A percentile compares a stretch with the other conserved stretches of the same genome.
Evolutionary conservation across 2,329 filamentous ascomycete genomes (phyloP).

Genomic region (Epichloe coenophiala): DNA sequence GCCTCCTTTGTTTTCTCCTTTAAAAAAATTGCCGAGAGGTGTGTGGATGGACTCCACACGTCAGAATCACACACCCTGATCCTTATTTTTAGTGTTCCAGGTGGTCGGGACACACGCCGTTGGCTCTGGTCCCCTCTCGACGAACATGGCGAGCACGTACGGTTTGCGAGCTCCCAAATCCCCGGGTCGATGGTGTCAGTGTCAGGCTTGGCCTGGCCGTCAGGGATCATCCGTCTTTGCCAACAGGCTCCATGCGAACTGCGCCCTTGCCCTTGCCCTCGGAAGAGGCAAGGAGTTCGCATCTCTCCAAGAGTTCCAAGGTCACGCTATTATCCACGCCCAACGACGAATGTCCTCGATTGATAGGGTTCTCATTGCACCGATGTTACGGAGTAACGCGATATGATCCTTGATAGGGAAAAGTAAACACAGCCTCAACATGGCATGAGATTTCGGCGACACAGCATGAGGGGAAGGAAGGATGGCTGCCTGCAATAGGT

Average conservation of each 20-base stretch:
- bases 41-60: not conserved
- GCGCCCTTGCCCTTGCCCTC: too few species aligned
- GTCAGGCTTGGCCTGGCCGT: too few species aligned
- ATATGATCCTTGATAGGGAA: not conserved
- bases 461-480: not conserved
- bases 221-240: too few species aligned
- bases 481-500: too few species aligned
- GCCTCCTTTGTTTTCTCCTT: not conserved
- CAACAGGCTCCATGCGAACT: too few species aligned
- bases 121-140: not conserved
- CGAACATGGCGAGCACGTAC: not conserved
- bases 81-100: not conserved
- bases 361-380: too few species aligned
- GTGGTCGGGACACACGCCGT: not conserved
- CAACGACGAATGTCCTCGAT: too few species aligned
- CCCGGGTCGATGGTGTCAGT: not conserved
- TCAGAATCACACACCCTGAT: too few species aligned
- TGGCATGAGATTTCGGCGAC: not conserved
- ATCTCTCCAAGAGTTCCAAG: too few species aligned
- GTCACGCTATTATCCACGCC: too few species aligned
- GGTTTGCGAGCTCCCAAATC: not conserved
- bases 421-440: not conserved
- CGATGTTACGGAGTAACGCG: too few species aligned
- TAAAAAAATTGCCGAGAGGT: not conserved
- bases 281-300: too few species aligned